Conservation (phyloP, 1,284 basidiomycete genomes). For the Ceratobasidium sp. region DNA sequence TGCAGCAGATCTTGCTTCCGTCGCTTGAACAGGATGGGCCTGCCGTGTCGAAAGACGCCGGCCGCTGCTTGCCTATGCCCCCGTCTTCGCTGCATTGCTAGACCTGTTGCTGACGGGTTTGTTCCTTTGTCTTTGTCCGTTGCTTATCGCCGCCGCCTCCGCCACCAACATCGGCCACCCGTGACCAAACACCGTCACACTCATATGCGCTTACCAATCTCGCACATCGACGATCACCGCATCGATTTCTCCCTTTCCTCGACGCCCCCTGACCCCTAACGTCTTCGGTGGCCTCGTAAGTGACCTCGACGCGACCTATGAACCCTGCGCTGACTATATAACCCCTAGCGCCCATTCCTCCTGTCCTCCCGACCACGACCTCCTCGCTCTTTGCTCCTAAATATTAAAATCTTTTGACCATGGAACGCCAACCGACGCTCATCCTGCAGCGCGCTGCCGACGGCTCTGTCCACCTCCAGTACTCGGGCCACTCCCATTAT, state of each 20-base stretch:
- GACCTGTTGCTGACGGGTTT: background rate
- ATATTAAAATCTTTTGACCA: background rate
- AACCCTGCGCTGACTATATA: slow-evolving; percentile 25
- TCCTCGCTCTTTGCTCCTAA: slow-evolving; percentile 20
- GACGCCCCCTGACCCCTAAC: background rate
- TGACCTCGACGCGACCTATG: background rate
- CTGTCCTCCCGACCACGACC: slow-evolving; percentile 12
- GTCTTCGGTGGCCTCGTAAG: slow-evolving; percentile 6
- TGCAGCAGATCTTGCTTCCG: slow-evolving; percentile 31
- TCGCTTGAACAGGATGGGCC: background rate
- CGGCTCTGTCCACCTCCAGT: slow-evolving; percentile 23
- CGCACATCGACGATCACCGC: slow-evolving; percentile 31
- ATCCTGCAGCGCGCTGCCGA: slow-evolving; percentile 36
- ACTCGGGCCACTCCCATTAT: slow-evolving; percentile 31
- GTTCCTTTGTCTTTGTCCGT: background rate
- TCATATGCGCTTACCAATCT: slow-evolving; percentile 8
- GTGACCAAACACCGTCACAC: slow-evolving; percentile 27
- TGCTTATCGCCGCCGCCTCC: background rate
- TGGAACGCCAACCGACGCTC: slow-evolving; percentile 19
- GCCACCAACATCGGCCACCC: background rate
- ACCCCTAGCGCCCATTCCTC: slow-evolving; percentile 23
- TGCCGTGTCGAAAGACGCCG: background rate
- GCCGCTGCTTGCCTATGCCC: background rate
- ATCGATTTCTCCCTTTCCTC: background rate
- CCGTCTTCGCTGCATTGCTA: background rate